These are phyloP conservation scores for Hansenula sp. DNA, from an alignment of 1,139 yeast species.

Conservation along the genomic window DNA sequence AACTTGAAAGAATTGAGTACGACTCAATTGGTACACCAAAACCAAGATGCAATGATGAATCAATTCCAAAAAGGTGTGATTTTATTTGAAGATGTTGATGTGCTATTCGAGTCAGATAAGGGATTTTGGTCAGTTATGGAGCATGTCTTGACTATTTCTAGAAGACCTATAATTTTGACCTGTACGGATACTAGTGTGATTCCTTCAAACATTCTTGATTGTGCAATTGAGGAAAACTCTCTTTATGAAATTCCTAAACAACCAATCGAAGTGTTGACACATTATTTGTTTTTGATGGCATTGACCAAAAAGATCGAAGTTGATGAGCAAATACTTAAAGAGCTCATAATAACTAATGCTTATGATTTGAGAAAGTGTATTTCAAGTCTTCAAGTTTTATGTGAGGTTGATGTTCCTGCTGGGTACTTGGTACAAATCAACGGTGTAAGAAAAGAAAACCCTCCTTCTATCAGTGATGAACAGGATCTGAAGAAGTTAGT, in stretches of 20 bases:
- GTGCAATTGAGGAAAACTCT: slow-evolving; percentile 40
- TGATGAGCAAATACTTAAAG: slow-evolving; percentile 28
- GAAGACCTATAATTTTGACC: slow-evolving; percentile 78
- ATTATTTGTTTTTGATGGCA: slow-evolving; percentile 40
- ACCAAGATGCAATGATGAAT: slow-evolving; percentile 19
- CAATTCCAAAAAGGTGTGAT: slow-evolving; percentile 62
- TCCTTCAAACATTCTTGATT: slow-evolving; percentile 48
- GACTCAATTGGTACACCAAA: slow-evolving; percentile 69
- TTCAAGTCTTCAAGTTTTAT: slow-evolving; percentile 52
- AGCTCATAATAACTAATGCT: slow-evolving; percentile 30
- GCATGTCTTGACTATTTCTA: slow-evolving; percentile 57
- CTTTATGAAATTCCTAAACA: slow-evolving; percentile 28
- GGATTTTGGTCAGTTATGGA: slow-evolving; percentile 77
- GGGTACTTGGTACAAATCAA: slow-evolving; percentile 25
- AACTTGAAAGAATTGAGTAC: slow-evolving; percentile 77
- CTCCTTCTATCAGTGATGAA: slow-evolving; percentile 1
- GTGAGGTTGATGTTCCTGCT: slow-evolving; percentile 27
- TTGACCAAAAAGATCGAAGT: slow-evolving; percentile 34
- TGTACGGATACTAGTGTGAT: slow-evolving; percentile 54
- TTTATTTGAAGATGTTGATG: slow-evolving; percentile 81
- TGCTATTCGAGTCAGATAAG: slow-evolving; percentile 64
- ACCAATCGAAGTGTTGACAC: slow-evolving; percentile 21
- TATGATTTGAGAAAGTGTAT: slow-evolving; percentile 56
- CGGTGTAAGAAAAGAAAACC: slow-evolving; percentile 11
- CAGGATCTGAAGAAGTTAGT: slow-evolving; percentile 11